Evolutionary conservation across 352 stramenopile genomes (phyloP), one percentile per base, ranked within the genome.

Genomic region (Pythium monospermum): DNA sequence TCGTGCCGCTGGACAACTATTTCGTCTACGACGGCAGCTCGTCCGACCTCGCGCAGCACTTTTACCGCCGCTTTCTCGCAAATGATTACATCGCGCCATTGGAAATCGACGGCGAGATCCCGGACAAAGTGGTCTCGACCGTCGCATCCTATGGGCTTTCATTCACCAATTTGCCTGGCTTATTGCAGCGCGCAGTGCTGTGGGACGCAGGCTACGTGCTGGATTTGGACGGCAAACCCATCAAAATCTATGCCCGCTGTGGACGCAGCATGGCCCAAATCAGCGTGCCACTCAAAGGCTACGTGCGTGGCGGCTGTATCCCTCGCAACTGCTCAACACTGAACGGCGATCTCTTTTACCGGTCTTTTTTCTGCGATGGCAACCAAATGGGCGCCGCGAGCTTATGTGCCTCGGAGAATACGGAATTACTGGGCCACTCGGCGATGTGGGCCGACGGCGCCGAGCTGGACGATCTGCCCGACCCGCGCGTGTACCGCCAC

Each of bases 11-110:
- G 12, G 57, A 59, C 49, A 36, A 55, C 54, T 56, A 57, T 25
- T 66, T 66, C n/a, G 35, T 57, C 19, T 66, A 58, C 52, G 52
- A 66, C 45, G 58, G 58, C 10, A 31, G 35, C 30, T 51, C 58
- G n/a, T 66, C 58, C 30, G 58, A 66, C 26, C 52, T 66, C 51
- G 58, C 46, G 31, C 58, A 66, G 52, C 58, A 66, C 41, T 66
- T 40, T 26, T 66, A 66, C 43, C 49, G 45, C 1, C 58, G 58
- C 0, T 57, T 43, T 13, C 19, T 62, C 12, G 47, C 50, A 32
- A 62, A 62, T 33, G 47, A 62, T 41, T 62, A 51, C 21, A 21
- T 42, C 16, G 11, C 40, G 46, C 54, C 38, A 1, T 30, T 62
- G 18, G 35, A 51, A 4, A 42, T 62, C 39, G 15, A 45, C 2